Evolutionary conservation across 2,329 filamentous ascomycete species (phyloP).

Genomic region (Cladobotryum mycophilum): DNA sequence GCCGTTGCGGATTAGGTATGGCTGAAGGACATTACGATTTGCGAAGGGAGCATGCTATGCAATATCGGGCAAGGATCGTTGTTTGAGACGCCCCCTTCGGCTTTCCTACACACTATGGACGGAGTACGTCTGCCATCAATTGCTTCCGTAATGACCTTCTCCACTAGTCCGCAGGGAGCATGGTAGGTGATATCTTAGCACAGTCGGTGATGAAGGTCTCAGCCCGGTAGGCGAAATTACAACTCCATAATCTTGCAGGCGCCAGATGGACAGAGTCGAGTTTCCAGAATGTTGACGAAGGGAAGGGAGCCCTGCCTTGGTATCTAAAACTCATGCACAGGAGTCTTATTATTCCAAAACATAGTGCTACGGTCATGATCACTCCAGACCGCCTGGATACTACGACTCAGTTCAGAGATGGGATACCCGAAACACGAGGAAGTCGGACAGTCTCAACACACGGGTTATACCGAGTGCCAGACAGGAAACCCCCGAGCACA

Average conservation of each 20-base stretch:
- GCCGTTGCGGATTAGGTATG: neutral
- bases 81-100: neutral
- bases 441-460: no score
- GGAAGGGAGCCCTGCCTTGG: neutral
- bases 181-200: neutral
- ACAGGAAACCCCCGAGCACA: no score
- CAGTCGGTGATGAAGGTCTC: neutral
- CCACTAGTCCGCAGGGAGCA: neutral
- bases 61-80: neutral
- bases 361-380: no score
- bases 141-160: neutral
- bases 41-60: slow-evolving; percentile 1
- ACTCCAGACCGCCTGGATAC: no score
- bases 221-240: neutral
- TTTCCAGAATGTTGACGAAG: neutral
- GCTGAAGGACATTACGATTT: neutral
- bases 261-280: neutral
- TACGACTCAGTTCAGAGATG: no score
- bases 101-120: slow-evolving; percentile 3
- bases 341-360: no score
- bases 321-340: no score
- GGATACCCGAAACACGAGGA: no score
- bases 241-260: neutral
- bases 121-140: neutral
- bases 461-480: no score